These are phyloP conservation scores for Penicillium sp. DNA, from an alignment of 2,329 filamentous ascomycete genomes.

Conservation along the genomic window DNA sequence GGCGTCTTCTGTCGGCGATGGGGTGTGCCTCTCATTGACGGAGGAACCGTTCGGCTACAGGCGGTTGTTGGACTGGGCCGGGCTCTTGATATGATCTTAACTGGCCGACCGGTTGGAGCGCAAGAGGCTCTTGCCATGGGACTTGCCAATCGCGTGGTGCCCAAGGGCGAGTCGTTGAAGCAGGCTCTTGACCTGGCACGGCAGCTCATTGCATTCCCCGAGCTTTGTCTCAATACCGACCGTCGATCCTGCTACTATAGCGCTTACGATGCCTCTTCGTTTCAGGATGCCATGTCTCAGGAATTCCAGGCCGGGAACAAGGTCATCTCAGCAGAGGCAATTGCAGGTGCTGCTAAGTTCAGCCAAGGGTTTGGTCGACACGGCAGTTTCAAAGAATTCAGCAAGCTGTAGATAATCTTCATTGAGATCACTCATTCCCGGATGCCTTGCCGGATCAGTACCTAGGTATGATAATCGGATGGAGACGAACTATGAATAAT, in stretches of 20 bases:
- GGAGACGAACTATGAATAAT: not conserved
- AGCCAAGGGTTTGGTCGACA: conserved; percentile 16
- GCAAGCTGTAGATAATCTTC: conserved; percentile 11
- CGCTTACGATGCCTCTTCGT: conserved; percentile 45
- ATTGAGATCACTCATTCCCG: no score
- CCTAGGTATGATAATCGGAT: not conserved
- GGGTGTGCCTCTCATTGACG: conserved; percentile 50
- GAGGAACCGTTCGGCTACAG: conserved; percentile 51
- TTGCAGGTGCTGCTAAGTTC: conserved; percentile 17
- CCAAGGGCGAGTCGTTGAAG: conserved; percentile 47
- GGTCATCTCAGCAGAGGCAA: conserved; percentile 17
- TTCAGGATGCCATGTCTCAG: conserved; percentile 44
- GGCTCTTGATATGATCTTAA: conserved; percentile 55
- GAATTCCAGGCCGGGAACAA: conserved; percentile 15
- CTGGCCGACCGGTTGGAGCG: conserved; percentile 47
- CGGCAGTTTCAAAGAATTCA: conserved; percentile 16
- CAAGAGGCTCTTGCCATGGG: conserved; percentile 50
- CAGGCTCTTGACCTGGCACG: conserved; percentile 48
- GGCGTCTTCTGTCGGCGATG: conserved; percentile 54
- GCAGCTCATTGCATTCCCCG: conserved; percentile 48
- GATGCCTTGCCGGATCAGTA: not conserved
- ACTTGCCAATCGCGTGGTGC: conserved; percentile 50
- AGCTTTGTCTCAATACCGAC: conserved; percentile 51
- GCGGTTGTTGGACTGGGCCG: conserved; percentile 50
- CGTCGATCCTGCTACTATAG: conserved; percentile 48